phyloP scores from a whole-genome alignment of 805 yeast genomes.

The Lachancea fermentati region DNA sequence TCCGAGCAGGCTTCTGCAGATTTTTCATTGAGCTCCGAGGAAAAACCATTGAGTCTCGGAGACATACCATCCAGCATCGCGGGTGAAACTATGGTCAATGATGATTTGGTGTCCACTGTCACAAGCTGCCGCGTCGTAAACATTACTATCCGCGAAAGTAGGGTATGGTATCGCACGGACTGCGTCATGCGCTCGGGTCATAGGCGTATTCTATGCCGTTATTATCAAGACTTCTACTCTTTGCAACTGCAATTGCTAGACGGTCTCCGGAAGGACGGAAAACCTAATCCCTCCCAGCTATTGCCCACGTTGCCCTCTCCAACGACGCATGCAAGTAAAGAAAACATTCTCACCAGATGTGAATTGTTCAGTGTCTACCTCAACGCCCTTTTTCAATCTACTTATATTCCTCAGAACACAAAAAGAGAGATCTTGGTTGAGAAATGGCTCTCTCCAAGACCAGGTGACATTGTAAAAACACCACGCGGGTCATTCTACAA shows the following conservation, averaged over 20 bases:
- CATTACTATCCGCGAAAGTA: slow-evolving; percentile 10
- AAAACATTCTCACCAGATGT: slow-evolving; percentile 1
- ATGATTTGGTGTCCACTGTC: not conserved
- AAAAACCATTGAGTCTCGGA: not conserved
- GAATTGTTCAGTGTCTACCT: slow-evolving; percentile 8
- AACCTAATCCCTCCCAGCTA: not conserved
- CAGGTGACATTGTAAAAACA: slow-evolving; percentile 9
- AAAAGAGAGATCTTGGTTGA: slow-evolving; percentile 5
- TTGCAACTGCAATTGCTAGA: slow-evolving; percentile 16
- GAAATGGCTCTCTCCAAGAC: slow-evolving; percentile 8
- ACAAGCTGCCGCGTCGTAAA: slow-evolving; percentile 11
- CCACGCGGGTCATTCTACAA: slow-evolving; percentile 9
- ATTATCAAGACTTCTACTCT: slow-evolving; percentile 21
- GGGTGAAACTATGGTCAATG: not conserved
- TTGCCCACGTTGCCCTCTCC: slow-evolving; percentile 11
- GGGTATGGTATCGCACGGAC: slow-evolving; percentile 19
- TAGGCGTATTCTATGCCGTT: slow-evolving; percentile 10
- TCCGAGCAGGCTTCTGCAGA: not conserved
- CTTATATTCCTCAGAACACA: slow-evolving; percentile 1
- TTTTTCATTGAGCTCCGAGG: not conserved
- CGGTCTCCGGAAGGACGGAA: not conserved
- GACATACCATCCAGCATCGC: not conserved
- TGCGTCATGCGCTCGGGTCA: slow-evolving; percentile 10
- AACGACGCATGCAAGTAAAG: not conserved
- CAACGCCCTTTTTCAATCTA: slow-evolving; percentile 2